Conservation (phyloP, 495 filamentous ascomycete genomes). For the Trichoderma parareesei region DNA sequence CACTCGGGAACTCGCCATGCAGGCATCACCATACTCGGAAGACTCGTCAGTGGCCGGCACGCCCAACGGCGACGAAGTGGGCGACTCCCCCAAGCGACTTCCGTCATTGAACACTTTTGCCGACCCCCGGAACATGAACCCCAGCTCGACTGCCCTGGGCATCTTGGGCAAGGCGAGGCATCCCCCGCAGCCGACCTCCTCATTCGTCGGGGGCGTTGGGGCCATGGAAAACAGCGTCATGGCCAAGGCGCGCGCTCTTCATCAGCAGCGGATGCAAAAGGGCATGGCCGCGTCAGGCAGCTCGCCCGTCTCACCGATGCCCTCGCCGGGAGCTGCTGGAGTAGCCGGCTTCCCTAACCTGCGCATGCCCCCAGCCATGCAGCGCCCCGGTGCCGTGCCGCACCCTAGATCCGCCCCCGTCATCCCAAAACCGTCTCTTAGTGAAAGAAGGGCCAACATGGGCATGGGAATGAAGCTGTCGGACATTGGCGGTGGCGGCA, state of each 20-base stretch:
- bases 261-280: slow-evolving; percentile 25
- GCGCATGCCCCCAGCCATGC: slow-evolving; percentile 32
- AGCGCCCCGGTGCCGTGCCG: slow-evolving; percentile 37
- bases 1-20: slow-evolving; percentile 21
- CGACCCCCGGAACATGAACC: slow-evolving; percentile 52
- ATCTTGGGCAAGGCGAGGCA: slow-evolving; percentile 55
- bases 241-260: slow-evolving; percentile 63
- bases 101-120: slow-evolving; percentile 48
- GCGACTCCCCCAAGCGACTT: slow-evolving; percentile 34
- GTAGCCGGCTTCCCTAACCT: slow-evolving; percentile 19
- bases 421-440: slow-evolving; percentile 28
- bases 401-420: slow-evolving; percentile 38
- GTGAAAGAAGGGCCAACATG: slow-evolving; percentile 25
- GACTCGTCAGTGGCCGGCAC: slow-evolving; percentile 40
- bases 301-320: slow-evolving; percentile 14
- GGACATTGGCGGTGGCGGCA: slow-evolving; percentile 22
- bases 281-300: slow-evolving; percentile 18
- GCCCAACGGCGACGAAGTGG: slow-evolving; percentile 31
- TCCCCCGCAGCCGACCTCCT: slow-evolving; percentile 16
- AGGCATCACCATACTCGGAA: slow-evolving; percentile 32
- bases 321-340: not conserved
- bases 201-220: slow-evolving; percentile 3
- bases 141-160: slow-evolving; percentile 75
- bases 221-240: slow-evolving; percentile 62
- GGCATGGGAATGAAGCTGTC: slow-evolving; percentile 32